phyloP scores from a whole-genome alignment of 2,329 filamentous ascomycete genomes.

The Cytospora chrysosperma region DNA sequence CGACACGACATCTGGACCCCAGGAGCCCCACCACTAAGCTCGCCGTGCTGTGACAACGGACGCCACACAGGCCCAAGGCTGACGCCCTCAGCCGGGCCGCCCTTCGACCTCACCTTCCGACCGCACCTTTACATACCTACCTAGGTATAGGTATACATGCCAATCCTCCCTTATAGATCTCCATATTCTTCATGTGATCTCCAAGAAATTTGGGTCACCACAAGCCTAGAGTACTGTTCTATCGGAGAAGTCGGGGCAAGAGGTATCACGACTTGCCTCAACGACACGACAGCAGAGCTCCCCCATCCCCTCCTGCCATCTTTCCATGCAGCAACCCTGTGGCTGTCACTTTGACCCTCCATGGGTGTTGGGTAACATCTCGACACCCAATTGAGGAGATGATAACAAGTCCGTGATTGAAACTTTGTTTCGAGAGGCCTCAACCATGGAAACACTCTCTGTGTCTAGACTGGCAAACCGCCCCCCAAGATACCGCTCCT shows the following conservation, averaged over 20 bases:
- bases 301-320: constrained; percentile 19
- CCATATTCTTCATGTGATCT: not conserved
- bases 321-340: constrained; percentile 30
- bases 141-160: not conserved
- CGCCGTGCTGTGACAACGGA: not conserved
- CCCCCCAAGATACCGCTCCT: constrained; percentile 61
- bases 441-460: constrained; percentile 23
- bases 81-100: constrained; percentile 17
- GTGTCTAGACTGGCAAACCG: constrained; percentile 48
- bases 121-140: not conserved
- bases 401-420: constrained; percentile 22
- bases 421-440: not conserved
- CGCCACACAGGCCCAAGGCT: constrained; percentile 24
- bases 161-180: constrained; percentile 1
- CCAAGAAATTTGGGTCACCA: not conserved
- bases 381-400: constrained; percentile 24
- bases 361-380: constrained; percentile 34
- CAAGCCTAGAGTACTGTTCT: not conserved
- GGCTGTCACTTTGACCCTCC: constrained; percentile 34
- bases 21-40: not conserved
- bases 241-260: not conserved
- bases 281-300: constrained; percentile 4
- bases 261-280: not conserved
- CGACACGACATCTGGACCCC: constrained; percentile 4
- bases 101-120: constrained; percentile 9